A percentile compares a stretch with the other conserved stretches of the same genome.
These are phyloP conservation scores for Aphanomyces euteiches DNA, from an alignment of 352 stramenopile genomes.

Conservation along the genomic window DNA sequence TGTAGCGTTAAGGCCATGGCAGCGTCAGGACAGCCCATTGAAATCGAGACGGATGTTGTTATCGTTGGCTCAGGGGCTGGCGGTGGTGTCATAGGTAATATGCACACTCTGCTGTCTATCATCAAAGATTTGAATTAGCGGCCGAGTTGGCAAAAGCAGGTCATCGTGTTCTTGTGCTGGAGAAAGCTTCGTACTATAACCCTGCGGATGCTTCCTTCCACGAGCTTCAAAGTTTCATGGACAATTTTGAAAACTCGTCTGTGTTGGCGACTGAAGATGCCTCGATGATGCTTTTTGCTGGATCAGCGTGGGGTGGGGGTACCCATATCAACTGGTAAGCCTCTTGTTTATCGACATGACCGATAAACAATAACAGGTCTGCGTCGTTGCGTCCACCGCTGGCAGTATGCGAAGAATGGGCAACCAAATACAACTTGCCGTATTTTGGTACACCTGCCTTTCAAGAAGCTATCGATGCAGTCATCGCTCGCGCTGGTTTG, in stretches of 20 bases:
- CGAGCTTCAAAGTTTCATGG: conserved; percentile 27
- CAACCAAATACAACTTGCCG: conserved; percentile 20
- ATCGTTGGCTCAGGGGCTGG: conserved; percentile 10
- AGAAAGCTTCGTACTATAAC: conserved; percentile 29
- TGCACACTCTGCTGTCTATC: not conserved
- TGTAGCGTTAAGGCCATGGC: conserved; percentile 10
- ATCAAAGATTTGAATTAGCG: conserved; percentile 1
- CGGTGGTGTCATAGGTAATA: conserved; percentile 6
- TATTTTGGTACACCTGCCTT: conserved; percentile 29
- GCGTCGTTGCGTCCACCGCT: conserved; percentile 28
- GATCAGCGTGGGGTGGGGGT: conserved; percentile 30
- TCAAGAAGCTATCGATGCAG: conserved; percentile 22
- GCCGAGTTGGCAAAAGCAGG: conserved; percentile 29
- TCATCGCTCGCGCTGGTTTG: conserved; percentile 17
- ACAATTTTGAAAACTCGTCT: conserved; percentile 28
- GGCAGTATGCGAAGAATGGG: conserved; percentile 34
- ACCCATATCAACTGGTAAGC: conserved; percentile 30
- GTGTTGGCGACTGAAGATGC: conserved; percentile 34
- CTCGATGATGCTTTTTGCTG: conserved; percentile 32
- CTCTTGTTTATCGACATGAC: not conserved
- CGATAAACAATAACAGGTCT: not conserved
- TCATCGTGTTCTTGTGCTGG: conserved; percentile 34
- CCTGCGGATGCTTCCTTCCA: conserved; percentile 10
- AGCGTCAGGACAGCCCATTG: not conserved
- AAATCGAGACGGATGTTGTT: conserved; percentile 18